phyloP scores from a whole-genome alignment of 148 eudicot genomes.

The Heliosperma pusillum region DNA sequence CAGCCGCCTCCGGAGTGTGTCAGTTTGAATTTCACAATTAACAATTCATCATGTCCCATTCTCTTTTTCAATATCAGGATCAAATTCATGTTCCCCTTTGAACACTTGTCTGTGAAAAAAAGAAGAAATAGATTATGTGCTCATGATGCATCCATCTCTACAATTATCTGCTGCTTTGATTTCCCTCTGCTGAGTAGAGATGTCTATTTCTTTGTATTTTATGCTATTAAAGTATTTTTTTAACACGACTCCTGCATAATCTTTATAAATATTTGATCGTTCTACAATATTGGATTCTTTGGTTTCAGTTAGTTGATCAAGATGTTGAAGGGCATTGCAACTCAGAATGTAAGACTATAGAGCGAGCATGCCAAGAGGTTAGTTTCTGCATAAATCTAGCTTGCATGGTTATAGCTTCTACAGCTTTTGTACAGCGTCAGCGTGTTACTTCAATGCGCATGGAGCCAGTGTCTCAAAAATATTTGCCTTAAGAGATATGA shows the following conservation, averaged over 20 bases:
- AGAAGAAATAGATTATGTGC: background rate
- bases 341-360: slow-evolving; percentile 93
- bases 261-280: background rate
- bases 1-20: too few relatives aligned
- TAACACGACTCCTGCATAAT: background rate
- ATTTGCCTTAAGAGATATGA: background rate
- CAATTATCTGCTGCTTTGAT: background rate
- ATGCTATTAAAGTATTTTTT: background rate
- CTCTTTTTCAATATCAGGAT: too few relatives aligned
- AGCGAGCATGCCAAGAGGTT: slow-evolving; percentile 97
- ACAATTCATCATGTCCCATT: too few relatives aligned
- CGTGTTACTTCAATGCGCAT: background rate
- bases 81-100: too few relatives aligned
- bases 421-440: background rate
- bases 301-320: slow-evolving; percentile 77
- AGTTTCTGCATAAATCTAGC: slow-evolving; percentile 1
- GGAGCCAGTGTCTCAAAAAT: background rate
- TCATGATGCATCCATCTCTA: background rate
- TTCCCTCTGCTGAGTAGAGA: background rate
- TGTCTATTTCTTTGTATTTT: background rate
- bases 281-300: background rate
- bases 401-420: background rate
- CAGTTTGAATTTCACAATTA: too few relatives aligned
- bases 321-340: slow-evolving; percentile 83
- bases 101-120: background rate